A percentile compares a stretch with the other conserved stretches of the same genome.
Conservation (phyloP, 2,329 filamentous ascomycete genomes). For the Clonostachys solani region DNA sequence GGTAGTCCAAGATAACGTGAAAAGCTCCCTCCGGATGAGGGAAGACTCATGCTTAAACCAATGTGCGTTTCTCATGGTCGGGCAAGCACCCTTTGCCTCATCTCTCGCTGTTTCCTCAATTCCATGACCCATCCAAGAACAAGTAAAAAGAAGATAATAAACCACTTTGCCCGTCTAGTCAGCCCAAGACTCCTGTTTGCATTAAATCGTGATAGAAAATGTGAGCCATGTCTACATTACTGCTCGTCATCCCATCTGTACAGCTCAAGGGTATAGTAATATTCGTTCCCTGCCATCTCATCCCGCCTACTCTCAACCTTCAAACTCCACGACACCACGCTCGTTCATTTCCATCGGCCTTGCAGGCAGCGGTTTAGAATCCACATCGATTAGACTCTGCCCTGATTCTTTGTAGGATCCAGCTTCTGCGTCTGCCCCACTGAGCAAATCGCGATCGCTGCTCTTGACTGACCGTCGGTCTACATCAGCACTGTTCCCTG, state of each 20-base stretch:
- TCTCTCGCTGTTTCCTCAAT: too few relatives aligned
- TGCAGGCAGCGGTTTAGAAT: constrained; percentile 8
- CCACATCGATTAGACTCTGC: constrained; percentile 25
- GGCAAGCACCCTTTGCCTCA: too few relatives aligned
- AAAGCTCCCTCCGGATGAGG: too few relatives aligned
- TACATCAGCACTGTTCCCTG: constrained; percentile 43
- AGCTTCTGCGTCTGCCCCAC: constrained; percentile 70
- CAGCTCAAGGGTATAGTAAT: too few relatives aligned
- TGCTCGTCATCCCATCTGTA: too few relatives aligned
- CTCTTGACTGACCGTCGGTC: constrained; percentile 62
- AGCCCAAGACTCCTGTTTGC: too few relatives aligned
- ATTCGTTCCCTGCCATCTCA: too few relatives aligned
- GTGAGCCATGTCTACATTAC: too few relatives aligned
- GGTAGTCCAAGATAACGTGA: too few relatives aligned
- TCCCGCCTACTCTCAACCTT: constrained; percentile 13
- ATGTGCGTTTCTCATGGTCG: too few relatives aligned
- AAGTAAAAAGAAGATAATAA: neutral
- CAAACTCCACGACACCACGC: constrained; percentile 36
- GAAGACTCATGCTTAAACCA: too few relatives aligned
- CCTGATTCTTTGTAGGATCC: constrained; percentile 34
- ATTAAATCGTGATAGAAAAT: neutral
- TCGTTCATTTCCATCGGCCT: constrained; percentile 18
- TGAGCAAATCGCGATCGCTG: constrained; percentile 66
- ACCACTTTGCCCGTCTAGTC: neutral
- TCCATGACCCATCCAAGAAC: too few relatives aligned